These are phyloP conservation scores for Larix kaempferi DNA, from an alignment of 75 land plant genomes.

Conservation along the genomic window DNA sequence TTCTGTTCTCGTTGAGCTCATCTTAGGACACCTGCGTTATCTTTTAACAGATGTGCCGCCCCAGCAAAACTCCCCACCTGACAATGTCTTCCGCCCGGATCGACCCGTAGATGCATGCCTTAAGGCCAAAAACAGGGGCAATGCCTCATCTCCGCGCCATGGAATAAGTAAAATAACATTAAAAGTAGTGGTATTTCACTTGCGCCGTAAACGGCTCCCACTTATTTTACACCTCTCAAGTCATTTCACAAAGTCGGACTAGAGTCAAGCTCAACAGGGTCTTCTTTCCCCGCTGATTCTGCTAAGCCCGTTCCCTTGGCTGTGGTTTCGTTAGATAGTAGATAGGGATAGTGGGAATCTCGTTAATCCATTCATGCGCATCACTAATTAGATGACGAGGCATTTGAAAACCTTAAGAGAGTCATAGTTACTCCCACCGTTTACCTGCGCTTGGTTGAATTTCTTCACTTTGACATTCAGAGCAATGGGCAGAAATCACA, in stretches of 20 bases:
- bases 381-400: conserved; percentile 32
- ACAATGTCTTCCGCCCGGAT: conserved; percentile 33
- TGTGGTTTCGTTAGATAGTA: conserved; percentile 33
- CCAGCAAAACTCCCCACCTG: conserved; percentile 41
- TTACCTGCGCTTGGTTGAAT: conserved; percentile 33
- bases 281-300: conserved; percentile 33
- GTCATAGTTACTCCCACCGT: conserved; percentile 36
- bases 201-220: conserved; percentile 25
- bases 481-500: conserved; percentile 45
- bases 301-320: conserved; percentile 39
- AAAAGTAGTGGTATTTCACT: conserved; percentile 32
- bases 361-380: conserved; percentile 33
- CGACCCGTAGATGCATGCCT: conserved; percentile 11
- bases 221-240: conserved; percentile 42
- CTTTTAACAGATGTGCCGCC: conserved; percentile 45
- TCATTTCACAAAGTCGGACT: conserved; percentile 38
- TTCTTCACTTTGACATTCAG: conserved; percentile 37
- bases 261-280: conserved; percentile 31
- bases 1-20: conserved; percentile 54
- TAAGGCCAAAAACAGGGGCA: conserved; percentile 33
- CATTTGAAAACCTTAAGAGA: conserved; percentile 36
- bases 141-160: conserved; percentile 19
- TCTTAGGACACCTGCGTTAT: conserved; percentile 57
- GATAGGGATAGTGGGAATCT: conserved; percentile 33
- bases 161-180: conserved; percentile 9